Evolutionary conservation across 805 yeast species (phyloP).

Genomic region (Saturnispora zaruensis): DNA sequence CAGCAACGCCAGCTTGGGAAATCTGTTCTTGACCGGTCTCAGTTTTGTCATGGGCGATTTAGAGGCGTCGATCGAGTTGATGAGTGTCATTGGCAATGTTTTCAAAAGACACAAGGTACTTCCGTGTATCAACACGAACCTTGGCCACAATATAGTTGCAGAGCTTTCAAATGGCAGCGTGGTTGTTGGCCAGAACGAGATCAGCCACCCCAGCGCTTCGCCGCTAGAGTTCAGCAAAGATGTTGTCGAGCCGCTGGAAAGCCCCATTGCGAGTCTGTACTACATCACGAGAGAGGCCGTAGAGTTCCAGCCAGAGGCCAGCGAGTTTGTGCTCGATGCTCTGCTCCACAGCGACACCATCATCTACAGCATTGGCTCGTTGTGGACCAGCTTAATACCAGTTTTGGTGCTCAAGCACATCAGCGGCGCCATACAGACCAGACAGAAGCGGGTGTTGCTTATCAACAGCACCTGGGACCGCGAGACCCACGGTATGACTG

Average conservation of each 20-base stretch:
- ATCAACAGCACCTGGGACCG: slow-evolving; percentile 72
- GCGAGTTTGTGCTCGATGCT: slow-evolving; percentile 47
- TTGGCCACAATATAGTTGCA: slow-evolving; percentile 82
- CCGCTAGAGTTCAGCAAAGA: slow-evolving; percentile 67
- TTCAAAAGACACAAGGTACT: slow-evolving; percentile 47
- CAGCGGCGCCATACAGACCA: slow-evolving; percentile 44
- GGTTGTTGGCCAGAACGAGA: slow-evolving; percentile 87
- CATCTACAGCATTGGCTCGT: slow-evolving; percentile 76
- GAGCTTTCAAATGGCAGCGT: slow-evolving; percentile 56
- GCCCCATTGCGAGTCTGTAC: slow-evolving; percentile 65
- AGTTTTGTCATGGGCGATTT: slow-evolving; percentile 75
- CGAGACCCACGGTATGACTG: slow-evolving; percentile 65
- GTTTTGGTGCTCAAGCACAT: slow-evolving; percentile 65
- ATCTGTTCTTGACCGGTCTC: slow-evolving; percentile 73
- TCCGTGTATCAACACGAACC: slow-evolving; percentile 79
- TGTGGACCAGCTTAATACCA: slow-evolving; percentile 83
- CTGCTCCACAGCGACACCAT: slow-evolving; percentile 45
- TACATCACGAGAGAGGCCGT: slow-evolving; percentile 85
- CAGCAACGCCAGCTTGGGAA: slow-evolving; percentile 78
- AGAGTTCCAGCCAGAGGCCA: slow-evolving; percentile 72
- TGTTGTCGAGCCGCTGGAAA: slow-evolving; percentile 50
- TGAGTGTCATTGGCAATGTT: slow-evolving; percentile 48
- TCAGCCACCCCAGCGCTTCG: slow-evolving; percentile 70
- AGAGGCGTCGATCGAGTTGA: slow-evolving; percentile 72
- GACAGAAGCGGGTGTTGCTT: slow-evolving; percentile 46